Evolutionary conservation across 768 basidiomycete species (phyloP).

Genomic region (Termitomyces sp.): DNA sequence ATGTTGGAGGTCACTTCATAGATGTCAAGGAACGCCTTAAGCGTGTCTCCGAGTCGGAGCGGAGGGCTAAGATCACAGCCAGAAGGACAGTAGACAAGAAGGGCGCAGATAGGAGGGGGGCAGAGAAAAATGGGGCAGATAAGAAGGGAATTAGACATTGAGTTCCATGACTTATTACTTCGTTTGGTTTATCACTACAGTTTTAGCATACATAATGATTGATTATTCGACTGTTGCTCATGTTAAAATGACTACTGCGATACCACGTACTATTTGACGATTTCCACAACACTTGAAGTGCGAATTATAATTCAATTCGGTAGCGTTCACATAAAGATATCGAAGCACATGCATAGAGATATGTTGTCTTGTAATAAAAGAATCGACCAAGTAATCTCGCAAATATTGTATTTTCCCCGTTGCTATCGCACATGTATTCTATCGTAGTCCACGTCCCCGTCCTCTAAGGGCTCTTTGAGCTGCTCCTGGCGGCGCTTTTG

Average conservation of each 20-base stretch:
- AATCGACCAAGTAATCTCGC: not conserved
- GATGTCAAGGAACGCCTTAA: slow-evolving; percentile 46
- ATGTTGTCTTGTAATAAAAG: no score
- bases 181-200: not conserved
- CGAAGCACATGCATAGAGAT: not conserved
- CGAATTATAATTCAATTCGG: no score
- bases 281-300: no score
- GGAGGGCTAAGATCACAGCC: slow-evolving; percentile 30
- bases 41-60: slow-evolving; percentile 43
- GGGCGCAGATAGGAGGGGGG: slow-evolving; percentile 12
- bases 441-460: slow-evolving; percentile 75
- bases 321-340: no score
- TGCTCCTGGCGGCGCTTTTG: slow-evolving; percentile 86
- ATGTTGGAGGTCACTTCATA: slow-evolving; percentile 69
- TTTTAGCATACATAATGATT: not conserved
- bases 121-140: slow-evolving; percentile 15
- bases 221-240: not conserved
- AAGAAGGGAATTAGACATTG: not conserved
- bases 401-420: not conserved
- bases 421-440: slow-evolving; percentile 8
- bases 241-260: not conserved
- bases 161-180: not conserved
- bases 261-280: no score
- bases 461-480: slow-evolving; percentile 83
- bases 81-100: slow-evolving; percentile 20